Percentiles rank a stretch among this genome's conserved stretches.
These are phyloP conservation scores for Rhizopogon vesiculosus DNA, from an alignment of 768 basidiomycete species.

Conservation along the genomic window DNA sequence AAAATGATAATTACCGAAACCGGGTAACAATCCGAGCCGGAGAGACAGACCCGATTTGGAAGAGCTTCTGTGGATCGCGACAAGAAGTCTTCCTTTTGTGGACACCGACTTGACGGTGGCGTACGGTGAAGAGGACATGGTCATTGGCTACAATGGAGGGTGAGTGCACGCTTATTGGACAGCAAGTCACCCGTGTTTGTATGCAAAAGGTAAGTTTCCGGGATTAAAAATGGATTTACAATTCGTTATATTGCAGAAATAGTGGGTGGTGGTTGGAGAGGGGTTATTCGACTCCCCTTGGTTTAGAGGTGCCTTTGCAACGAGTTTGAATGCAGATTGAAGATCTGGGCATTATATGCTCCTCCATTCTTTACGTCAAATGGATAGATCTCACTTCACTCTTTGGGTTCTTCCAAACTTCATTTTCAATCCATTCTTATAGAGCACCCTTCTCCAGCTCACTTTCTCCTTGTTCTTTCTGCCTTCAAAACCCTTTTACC, in stretches of 20 bases:
- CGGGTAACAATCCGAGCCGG: neutral
- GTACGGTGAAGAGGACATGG: neutral
- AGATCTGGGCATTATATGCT: slow-evolving; percentile 10
- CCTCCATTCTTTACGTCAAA: slow-evolving; percentile 5
- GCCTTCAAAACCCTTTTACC: neutral
- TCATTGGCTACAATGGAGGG: neutral
- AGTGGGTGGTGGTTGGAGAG: neutral
- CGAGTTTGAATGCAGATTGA: slow-evolving; percentile 4
- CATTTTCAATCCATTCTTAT: slow-evolving; percentile 18
- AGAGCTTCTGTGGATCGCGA: slow-evolving; percentile 1
- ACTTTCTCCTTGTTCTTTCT: slow-evolving; percentile 12
- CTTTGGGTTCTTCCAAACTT: slow-evolving; percentile 11
- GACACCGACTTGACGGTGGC: neutral
- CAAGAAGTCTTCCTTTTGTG: slow-evolving; percentile 1
- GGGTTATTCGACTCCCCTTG: neutral
- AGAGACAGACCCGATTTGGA: neutral
- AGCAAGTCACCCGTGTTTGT: neutral
- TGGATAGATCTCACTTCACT: slow-evolving; percentile 17
- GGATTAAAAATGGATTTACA: neutral
- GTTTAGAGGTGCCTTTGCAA: slow-evolving; percentile 1
- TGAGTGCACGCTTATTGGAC: neutral
- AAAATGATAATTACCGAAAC: neutral
- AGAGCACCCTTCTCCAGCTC: slow-evolving; percentile 8
- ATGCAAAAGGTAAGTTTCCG: slow-evolving; percentile 4
- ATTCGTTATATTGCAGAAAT: neutral